Evolutionary conservation across 176 grass and related monocot species (phyloP), one percentile per base, ranked within the genome.

Genomic region (Chloris gayana): DNA sequence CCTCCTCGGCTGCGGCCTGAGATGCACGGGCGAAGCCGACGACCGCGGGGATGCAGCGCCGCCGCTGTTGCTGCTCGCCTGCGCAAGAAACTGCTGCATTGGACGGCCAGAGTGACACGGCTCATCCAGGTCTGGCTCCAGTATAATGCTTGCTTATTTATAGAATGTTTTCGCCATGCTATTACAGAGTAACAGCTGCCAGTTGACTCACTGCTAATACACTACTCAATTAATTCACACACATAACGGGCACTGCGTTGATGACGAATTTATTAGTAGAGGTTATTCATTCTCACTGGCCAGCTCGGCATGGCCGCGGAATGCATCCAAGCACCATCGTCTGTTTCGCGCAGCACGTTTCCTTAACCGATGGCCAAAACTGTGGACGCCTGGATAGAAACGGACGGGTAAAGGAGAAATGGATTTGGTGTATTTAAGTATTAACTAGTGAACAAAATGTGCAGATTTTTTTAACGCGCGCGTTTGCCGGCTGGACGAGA

Each of bases 51-150:
- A 58, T 15, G 73, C 64, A 41, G 69, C 75, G 47, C 56, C 21
- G 74, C 64, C 29, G 70, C 70, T 60, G 70, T 41, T 77, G 49
- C 57, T 44, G 64, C 57, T 71, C 19, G 73, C 65, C 3, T 72
- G 73, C 15, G 85, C 73, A 31, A 83, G 66, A 54, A 87, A 77
- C 34, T 82, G 85, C 85, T 83, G 85, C 79, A 87, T 87, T 44
- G 72, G 37, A 27, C 7, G 35, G 60, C 22, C n/a, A 74, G 37
- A 34, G n/a, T 30, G 57, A 9, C 57, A 27, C 22, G 57, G 57
- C 57, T n/a, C n/a, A n/a, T 62, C 26, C 25, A 62, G 59, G 57
- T 26, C 27, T 14, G 47, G 47, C 47, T 50, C 14, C 47, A 50
- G 12, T 29, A 6, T 13, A 30, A 18, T 18, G 60, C 60, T 64